Evolutionary conservation across 805 yeast genomes (phyloP), one percentile per base, ranked within the genome.

Genomic region (Komagataella kurtzmanii): DNA sequence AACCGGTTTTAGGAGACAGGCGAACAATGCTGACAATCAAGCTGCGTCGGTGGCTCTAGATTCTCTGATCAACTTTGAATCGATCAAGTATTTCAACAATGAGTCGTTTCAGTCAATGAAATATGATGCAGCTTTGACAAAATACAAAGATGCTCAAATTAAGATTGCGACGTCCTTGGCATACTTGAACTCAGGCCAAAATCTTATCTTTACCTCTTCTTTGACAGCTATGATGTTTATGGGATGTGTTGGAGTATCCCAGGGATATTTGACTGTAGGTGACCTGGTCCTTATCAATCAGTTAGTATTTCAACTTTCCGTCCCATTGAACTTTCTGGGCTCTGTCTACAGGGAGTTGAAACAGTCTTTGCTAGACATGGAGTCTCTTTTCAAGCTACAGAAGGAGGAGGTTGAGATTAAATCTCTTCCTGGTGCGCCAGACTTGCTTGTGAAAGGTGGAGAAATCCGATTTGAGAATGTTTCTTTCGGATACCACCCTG

Each of bases 31-130:
- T 1, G 99, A 93, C 63, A 95, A 93, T 63, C 77, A 85, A 64
- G 96, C 96, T n/a, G 96, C 97, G 0, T 81, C 87, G 55, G 90
- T 91, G 24, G 97, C 98, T 0, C 72, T 93, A 49, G 99, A 93
- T 64, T 89, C 97, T 1, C 72, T 93, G 62, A 88, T 91, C 57
- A 93, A 93, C 68, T 91, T 83, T 65, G 99, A 93, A 68, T 84
- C 95, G 23, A 97, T 93, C 40, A 89, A 90, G 64, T 86, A 88
- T 65, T 93, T 93, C 73, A 91, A 90, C 68, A 93, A 93, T 66
- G 99, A 93, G 65, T 68, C 69, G 1, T 83, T 73, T 65, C 95
- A 90, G 65, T 83, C 88, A 0, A 58, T 66, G n/a, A 86, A 88
- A 61, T 93, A 91, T 65, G 88, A 91, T 61, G 60, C 63, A 7